Base-by-base conservation (phyloP, 805 yeast genomes). In the Saccharomyces kudriavzevii region DNA sequence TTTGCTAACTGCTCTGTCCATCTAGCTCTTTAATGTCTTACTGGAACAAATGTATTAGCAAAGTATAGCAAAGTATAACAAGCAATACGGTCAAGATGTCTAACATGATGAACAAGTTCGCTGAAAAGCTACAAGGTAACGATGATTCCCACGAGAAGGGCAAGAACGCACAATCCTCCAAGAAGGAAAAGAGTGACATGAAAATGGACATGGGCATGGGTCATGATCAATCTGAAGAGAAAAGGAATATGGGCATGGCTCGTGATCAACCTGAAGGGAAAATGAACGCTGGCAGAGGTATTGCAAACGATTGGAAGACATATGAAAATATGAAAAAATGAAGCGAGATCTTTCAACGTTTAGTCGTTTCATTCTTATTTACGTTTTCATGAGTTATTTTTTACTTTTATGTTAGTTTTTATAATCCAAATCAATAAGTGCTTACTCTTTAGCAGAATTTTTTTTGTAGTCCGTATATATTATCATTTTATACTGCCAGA, bases 51-150 rank as follows among this genome's bases (percentile, higher is more conserved):
- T n/a, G n/a, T n/a, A n/a, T n/a, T n/a, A n/a, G n/a, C n/a, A n/a
- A n/a, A n/a, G n/a, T n/a, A n/a, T 17, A 27, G 14, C 13, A 25
- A 25, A 1, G 35, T 14, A 17, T 27, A 22, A 25, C 3, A 5
- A 25, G 17, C 11, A 40, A 14, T n/a, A 28, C 48, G 48, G 11
- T 31, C 28, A 53, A 28, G 47, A 62, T 62, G 66, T 60, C 66
- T 29, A 60, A 62, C 48, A 55, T 62, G 47, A 45, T 62, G 28
- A 61, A 62, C 54, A 62, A 62, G 40, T 49, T 62, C 28, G 55
- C 64, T 22, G 66, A 61, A 30, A 60, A 62, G 50, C 47, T 61
- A 29, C 51, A 59, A 25, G 61, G 61, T 26, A 59, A 59, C 51
- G 61, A 56, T 14, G 47, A 55, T 43, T 35, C 43, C 22, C 20